Conservation (phyloP, 2,329 filamentous ascomycete species). For the Penicillium sclerotiorum region DNA sequence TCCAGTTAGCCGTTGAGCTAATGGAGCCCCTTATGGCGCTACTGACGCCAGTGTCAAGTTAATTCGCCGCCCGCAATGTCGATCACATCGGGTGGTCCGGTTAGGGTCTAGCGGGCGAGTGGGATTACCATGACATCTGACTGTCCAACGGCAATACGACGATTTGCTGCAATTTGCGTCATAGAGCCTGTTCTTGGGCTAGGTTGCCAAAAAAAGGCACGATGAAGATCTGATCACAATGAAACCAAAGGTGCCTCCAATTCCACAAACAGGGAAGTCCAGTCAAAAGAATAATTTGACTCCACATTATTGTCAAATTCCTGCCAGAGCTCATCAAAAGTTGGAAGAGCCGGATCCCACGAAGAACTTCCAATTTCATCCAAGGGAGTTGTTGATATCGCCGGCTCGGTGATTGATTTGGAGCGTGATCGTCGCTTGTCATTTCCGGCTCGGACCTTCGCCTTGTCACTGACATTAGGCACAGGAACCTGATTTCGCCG, state of each 20-base stretch:
- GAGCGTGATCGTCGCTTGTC: not conserved
- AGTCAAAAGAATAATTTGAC: constrained; percentile 18
- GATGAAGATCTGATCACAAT: constrained; percentile 1
- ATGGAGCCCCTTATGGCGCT: constrained; percentile 4
- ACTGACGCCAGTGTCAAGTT: constrained; percentile 14
- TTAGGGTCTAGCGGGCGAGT: not conserved
- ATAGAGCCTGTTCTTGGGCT: not conserved
- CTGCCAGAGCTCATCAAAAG: constrained; percentile 24
- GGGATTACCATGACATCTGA: not conserved
- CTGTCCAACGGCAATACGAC: no score
- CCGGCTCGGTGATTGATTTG: not conserved
- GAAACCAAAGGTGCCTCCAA: constrained; percentile 20
- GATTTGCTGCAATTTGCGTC: not conserved
- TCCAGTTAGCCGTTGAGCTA: constrained; percentile 7
- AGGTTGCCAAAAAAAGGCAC: not conserved
- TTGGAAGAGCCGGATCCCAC: constrained; percentile 13
- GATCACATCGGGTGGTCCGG: constrained; percentile 8
- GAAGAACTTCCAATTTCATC: not conserved
- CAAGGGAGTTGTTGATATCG: not conserved
- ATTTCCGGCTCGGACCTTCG: not conserved
- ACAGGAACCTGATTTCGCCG: constrained; percentile 21
- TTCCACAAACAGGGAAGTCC: constrained; percentile 21
- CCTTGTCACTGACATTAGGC: not conserved
- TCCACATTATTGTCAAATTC: constrained; percentile 23
- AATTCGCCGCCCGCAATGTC: constrained; percentile 6